phyloP scores from a whole-genome alignment of 805 yeast species.

The Brettanomyces anomalus region DNA sequence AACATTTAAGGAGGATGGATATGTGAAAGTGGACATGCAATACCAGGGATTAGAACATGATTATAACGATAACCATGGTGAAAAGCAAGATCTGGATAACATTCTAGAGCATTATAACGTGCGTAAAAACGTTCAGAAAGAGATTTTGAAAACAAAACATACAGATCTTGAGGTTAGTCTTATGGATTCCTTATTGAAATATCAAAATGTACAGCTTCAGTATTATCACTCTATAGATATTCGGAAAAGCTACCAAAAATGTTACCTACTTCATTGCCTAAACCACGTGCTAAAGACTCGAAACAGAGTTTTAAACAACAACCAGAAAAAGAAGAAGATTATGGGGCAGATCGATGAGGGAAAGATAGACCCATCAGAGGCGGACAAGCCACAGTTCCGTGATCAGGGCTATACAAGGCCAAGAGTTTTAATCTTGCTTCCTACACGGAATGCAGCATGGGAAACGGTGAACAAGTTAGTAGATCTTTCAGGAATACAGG shows the following conservation, averaged over 20 bases:
- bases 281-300: slow-evolving; percentile 85
- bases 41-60: slow-evolving; percentile 3
- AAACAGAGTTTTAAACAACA: slow-evolving; percentile 75
- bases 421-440: slow-evolving; percentile 71
- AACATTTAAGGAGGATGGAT: slow-evolving; percentile 17
- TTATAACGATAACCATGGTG: slow-evolving; percentile 3
- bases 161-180: slow-evolving; percentile 40
- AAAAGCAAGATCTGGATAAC: not conserved
- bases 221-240: slow-evolving; percentile 35
- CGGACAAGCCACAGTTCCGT: slow-evolving; percentile 50
- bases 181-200: slow-evolving; percentile 58
- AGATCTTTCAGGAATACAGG: slow-evolving; percentile 55
- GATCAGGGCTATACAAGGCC: slow-evolving; percentile 98
- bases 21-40: slow-evolving; percentile 26
- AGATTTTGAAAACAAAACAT: slow-evolving; percentile 21
- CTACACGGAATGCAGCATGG: slow-evolving; percentile 74
- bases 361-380: slow-evolving; percentile 14
- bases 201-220: slow-evolving; percentile 60
- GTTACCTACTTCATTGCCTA: slow-evolving; percentile 62
- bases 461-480: slow-evolving; percentile 57
- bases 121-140: slow-evolving; percentile 37
- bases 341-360: slow-evolving; percentile 30
- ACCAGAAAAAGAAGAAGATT: slow-evolving; percentile 40
- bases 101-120: slow-evolving; percentile 27
- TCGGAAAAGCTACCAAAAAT: slow-evolving; percentile 37